Percentiles rank a stretch among this genome's conserved stretches.
Evolutionary conservation across 2,329 filamentous ascomycete genomes (phyloP).

Genomic region (Talaromyces sp.): DNA sequence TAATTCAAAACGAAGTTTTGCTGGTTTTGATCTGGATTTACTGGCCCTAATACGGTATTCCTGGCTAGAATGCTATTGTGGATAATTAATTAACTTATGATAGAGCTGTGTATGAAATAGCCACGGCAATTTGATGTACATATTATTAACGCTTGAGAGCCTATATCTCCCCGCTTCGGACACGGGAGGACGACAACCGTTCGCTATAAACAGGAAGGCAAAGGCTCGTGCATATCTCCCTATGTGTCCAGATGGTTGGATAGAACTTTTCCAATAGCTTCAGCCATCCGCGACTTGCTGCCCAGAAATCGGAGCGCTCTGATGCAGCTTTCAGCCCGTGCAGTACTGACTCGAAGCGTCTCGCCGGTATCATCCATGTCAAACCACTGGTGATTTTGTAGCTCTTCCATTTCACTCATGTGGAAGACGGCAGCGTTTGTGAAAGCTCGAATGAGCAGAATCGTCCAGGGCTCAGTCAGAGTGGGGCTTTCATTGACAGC

Average conservation of each 20-base stretch:
- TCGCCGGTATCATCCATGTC: background rate
- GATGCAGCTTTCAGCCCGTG: background rate
- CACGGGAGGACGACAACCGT: background rate
- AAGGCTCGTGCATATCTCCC: background rate
- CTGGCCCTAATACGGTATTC: background rate
- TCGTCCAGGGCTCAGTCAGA: slow-evolving; percentile 1
- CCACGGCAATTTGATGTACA: background rate
- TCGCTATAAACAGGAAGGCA: background rate
- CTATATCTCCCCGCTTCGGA: background rate
- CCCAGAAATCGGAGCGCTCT: background rate
- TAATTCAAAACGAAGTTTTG: slow-evolving; percentile 11
- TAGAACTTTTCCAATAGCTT: background rate
- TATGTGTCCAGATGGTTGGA: background rate
- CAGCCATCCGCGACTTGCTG: background rate
- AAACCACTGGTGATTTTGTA: background rate
- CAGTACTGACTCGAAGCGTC: background rate
- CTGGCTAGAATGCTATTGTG: background rate
- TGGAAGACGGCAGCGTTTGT: background rate
- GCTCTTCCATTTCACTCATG: background rate
- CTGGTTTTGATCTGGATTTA: background rate
- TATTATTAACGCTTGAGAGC: background rate
- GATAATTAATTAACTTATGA: background rate
- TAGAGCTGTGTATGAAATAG: background rate
- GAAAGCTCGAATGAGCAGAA: background rate
- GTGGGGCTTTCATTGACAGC: background rate